Percentiles rank a stretch among this genome's conserved stretches.
phyloP scores from a whole-genome alignment of 768 basidiomycete genomes.

The Coprinopsis sp. region DNA sequence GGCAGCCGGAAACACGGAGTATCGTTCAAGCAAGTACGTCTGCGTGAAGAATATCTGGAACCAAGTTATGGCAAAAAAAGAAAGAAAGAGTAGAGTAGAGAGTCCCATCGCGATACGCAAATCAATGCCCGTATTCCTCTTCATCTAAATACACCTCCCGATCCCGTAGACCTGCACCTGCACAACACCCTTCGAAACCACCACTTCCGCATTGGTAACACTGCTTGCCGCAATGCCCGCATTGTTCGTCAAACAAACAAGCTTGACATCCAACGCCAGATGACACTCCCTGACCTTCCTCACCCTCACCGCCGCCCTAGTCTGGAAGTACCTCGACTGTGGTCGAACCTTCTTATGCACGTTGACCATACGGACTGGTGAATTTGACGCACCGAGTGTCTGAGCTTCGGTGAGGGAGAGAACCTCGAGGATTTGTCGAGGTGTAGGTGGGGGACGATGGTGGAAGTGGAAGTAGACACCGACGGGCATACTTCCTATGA shows the following conservation, averaged over 20 bases:
- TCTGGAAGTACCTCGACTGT: slow-evolving; percentile 87
- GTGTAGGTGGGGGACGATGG: slow-evolving; percentile 72
- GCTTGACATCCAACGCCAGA: slow-evolving; percentile 95
- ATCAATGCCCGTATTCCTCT: too few species aligned
- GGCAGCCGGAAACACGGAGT: too few species aligned
- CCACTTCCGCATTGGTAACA: slow-evolving; percentile 96
- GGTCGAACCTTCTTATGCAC: slow-evolving; percentile 94
- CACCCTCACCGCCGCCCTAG: slow-evolving; percentile 87
- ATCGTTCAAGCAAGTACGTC: too few species aligned
- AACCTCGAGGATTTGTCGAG: slow-evolving; percentile 84
- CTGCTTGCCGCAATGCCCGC: slow-evolving; percentile 94
- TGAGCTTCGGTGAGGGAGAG: slow-evolving; percentile 70
- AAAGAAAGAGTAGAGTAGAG: too few species aligned
- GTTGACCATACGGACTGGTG: slow-evolving; percentile 79
- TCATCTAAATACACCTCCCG: too few species aligned
- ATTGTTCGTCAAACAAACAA: slow-evolving; percentile 89
- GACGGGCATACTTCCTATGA: slow-evolving; percentile 92
- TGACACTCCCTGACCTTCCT: slow-evolving; percentile 89
- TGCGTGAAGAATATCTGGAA: too few species aligned
- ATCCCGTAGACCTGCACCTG: slow-evolving; percentile 2
- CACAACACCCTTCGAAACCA: slow-evolving; percentile 67
- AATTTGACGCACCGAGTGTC: slow-evolving; percentile 72
- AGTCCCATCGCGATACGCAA: too few species aligned
- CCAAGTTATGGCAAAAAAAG: too few species aligned
- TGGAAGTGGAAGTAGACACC: slow-evolving; percentile 85